These are phyloP conservation scores for Garcia nutans DNA, from an alignment of 345 rosid species.

Conservation along the genomic window DNA sequence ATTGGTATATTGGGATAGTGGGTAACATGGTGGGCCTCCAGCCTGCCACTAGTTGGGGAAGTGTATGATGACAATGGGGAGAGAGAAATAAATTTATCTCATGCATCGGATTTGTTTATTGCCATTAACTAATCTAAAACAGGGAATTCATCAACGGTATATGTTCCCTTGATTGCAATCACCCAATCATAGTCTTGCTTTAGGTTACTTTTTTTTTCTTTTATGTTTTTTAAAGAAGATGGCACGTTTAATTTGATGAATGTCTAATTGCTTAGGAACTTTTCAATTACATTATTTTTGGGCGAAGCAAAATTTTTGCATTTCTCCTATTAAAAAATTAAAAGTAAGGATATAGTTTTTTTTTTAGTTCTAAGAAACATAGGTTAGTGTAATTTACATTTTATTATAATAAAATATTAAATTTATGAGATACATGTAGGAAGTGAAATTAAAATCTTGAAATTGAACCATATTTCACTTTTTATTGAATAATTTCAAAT, in stretches of 20 bases:
- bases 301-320: too few species aligned
- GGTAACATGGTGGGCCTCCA: constrained; percentile 19
- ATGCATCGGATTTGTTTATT: not conserved
- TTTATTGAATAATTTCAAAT: too few species aligned
- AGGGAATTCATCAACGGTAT: not conserved
- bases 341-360: too few species aligned
- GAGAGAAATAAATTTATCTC: not conserved
- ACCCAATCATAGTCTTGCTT: constrained; percentile 1
- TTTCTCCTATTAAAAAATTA: too few species aligned
- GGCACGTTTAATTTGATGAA: constrained; percentile 9
- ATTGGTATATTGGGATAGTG: too few species aligned
- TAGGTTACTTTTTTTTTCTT: not conserved
- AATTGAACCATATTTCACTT: too few species aligned
- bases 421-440: too few species aligned
- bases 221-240: not conserved
- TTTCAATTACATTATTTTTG: not conserved
- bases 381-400: too few species aligned
- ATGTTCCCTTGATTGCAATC: constrained; percentile 14
- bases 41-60: constrained; percentile 10
- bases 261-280: not conserved
- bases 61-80: not conserved
- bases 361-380: too few species aligned
- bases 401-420: too few species aligned
- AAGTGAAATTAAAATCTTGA: too few species aligned
- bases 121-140: not conserved